Base-by-base conservation (phyloP, 169 alveolate genomes). In the Plasmodium adleri region DNA sequence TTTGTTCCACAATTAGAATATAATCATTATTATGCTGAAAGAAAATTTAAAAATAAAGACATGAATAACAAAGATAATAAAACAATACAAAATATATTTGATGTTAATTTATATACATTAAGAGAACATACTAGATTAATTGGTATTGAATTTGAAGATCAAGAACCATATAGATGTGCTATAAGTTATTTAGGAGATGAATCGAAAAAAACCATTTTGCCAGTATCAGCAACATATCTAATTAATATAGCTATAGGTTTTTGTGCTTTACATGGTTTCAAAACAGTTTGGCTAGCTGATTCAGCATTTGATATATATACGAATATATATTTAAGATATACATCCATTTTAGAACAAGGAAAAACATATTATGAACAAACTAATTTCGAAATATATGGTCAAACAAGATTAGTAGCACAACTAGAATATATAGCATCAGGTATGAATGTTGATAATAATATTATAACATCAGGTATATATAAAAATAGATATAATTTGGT, bases 141-240 rank as follows among this genome's bases (percentile, higher is more conserved):
- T 68, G 95, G 95, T 54, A 92, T 92, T 15, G 95, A 92, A 85
- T 92, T 92, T 92, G 95, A 92, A 70, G 90, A 88, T 15, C 90
- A 88, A 67, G 87, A 92, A 47, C 95, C 95, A 3, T 74, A 87
- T 59, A 67, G 95, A 75, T 92, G 95, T 88, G 95, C 91, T 39
- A 92, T 92, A 66, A 92, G 95, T 59, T 92, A 92, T 88, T 67
- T 92, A 26, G 95, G 93, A 2, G 88, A 92, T 67, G 95, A 92
- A 62, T 28, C 24, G 6, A 59, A 64, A 54, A 92, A 88, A 45
- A 74, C 92, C 7, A n/a, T 45, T 56, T 67, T 92, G 22, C 72
- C 92, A 17, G 60, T 92, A 24, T 88, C 92, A 12, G 95, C 93
- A 70, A 52, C 72, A 56, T 50, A 13, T n/a, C 60, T 92, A 73